phyloP scores from a whole-genome alignment of 345 rosid genomes.

The Murraya koenigii region DNA sequence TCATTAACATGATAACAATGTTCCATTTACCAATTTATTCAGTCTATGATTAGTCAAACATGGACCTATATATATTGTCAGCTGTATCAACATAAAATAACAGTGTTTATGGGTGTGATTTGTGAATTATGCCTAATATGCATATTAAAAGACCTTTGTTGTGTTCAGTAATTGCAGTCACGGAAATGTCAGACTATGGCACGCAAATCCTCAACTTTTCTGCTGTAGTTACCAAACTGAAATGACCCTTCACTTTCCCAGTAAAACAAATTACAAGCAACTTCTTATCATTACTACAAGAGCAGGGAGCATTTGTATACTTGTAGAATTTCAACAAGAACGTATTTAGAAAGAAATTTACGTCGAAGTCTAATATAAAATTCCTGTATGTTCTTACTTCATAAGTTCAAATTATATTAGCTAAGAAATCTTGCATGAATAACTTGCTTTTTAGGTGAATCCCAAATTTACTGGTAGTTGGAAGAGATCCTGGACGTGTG shows the following conservation, averaged over 20 bases:
- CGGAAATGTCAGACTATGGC: slow-evolving; percentile 56
- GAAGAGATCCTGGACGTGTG: not conserved
- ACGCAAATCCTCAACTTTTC: slow-evolving; percentile 76
- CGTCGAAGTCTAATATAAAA: not conserved
- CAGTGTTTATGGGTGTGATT: not conserved
- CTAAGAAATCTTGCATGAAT: not conserved
- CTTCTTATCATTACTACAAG: not conserved
- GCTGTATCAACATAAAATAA: not conserved
- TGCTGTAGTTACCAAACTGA: slow-evolving; percentile 76
- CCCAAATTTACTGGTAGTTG: not conserved
- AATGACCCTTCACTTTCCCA: slow-evolving; percentile 95
- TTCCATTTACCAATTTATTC: not conserved
- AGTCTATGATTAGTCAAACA: not conserved
- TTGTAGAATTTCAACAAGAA: not conserved
- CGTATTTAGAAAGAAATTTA: not conserved
- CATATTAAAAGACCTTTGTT: slow-evolving; percentile 61
- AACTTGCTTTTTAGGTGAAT: not conserved
- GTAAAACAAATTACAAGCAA: slow-evolving; percentile 17
- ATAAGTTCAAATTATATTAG: not conserved
- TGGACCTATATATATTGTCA: not conserved
- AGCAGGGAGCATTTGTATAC: not conserved
- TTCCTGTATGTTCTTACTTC: not conserved
- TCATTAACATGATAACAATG: not conserved
- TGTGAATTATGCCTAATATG: not conserved
- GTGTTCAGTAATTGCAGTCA: slow-evolving; percentile 65